These are phyloP conservation scores for Cytospora mali DNA, from an alignment of 2,329 filamentous ascomycete species.

Conservation along the genomic window DNA sequence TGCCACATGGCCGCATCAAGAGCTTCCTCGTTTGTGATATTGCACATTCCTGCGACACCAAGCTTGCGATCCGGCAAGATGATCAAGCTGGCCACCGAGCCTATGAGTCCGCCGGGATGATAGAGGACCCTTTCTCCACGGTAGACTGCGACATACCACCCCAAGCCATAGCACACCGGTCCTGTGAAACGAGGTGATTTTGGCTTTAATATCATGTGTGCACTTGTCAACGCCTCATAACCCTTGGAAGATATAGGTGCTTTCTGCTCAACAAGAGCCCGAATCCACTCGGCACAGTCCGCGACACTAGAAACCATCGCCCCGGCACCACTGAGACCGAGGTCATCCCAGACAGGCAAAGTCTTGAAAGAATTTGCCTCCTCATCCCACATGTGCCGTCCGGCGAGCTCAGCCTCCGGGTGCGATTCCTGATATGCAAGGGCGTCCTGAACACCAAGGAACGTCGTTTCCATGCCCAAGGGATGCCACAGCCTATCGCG, in stretches of 20 bases:
- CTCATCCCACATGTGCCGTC: not conserved
- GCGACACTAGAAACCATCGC: not conserved
- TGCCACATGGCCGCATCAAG: not conserved
- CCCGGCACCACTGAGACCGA: not conserved
- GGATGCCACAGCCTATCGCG: slow-evolving; percentile 3
- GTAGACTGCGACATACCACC: not conserved
- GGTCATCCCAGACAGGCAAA: not conserved
- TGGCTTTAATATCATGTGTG: not conserved
- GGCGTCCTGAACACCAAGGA: not conserved
- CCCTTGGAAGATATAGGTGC: not conserved
- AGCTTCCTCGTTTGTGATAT: not conserved
- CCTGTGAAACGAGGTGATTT: not conserved
- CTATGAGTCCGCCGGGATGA: not conserved
- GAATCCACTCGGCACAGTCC: not conserved
- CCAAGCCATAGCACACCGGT: not conserved
- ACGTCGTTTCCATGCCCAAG: not conserved
- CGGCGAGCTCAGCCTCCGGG: not conserved
- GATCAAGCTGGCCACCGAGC: not conserved
- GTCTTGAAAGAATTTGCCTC: not conserved
- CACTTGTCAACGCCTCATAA: not conserved
- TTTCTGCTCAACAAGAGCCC: not conserved
- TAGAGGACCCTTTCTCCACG: not conserved
- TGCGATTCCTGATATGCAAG: not conserved
- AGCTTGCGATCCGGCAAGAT: not conserved
- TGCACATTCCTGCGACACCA: not conserved